Base-by-base conservation (phyloP, 2,329 filamentous ascomycete species). In the Tetracladium maxilliforme region DNA sequence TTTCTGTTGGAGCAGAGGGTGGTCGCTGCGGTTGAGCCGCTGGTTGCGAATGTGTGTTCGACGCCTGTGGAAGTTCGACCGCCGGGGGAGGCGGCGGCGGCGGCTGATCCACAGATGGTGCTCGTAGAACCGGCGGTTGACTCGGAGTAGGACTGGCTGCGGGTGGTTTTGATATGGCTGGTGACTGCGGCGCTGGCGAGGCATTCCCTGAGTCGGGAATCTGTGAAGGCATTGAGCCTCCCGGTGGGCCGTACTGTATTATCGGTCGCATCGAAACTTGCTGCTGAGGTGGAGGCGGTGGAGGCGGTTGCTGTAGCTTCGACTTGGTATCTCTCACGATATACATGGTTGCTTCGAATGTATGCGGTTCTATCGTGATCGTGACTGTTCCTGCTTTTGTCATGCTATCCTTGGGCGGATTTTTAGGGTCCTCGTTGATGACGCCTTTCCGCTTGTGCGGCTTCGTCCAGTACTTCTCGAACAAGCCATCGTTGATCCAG, bases 381-480 rank as follows among this genome's bases (percentile, higher is more conserved):
- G 72, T 72, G 33, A 80, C 72, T 36, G 66, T 67, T 37, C 82
- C 81, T 13, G 82, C 64, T 46, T 73, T 79, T 34, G 64, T 58
- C 71, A 83, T 81, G 33, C 64, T 71, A 22, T 82, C 67, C 47
- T 78, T 72, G 33, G 72, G 52, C 3, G 73, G 74, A 38, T 80
- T 79, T 36, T 71, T 70, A 6, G 64, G 57, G 25, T 73, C 67
- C 37, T 75, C 72, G 27, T 64, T 61, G 14, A 70, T 47, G 4
- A 67, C 64, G 21, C 73, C 70, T 45, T 76, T 80, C 33, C 67
- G 66, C 49, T 76, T 78, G 21, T 56, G 56, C 4, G 77, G 75
- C 42, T 83, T 83, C 7, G 71, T 66, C 77, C 77, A 84, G 47
- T 78, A 83, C 40, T 71, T 77, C 37, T 82, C 73, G 38, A 84